A percentile compares a stretch with the other conserved stretches of the same genome.
These are phyloP conservation scores for Dactylellina sp. DNA, from an alignment of 2,329 filamentous ascomycete genomes.

Conservation along the genomic window DNA sequence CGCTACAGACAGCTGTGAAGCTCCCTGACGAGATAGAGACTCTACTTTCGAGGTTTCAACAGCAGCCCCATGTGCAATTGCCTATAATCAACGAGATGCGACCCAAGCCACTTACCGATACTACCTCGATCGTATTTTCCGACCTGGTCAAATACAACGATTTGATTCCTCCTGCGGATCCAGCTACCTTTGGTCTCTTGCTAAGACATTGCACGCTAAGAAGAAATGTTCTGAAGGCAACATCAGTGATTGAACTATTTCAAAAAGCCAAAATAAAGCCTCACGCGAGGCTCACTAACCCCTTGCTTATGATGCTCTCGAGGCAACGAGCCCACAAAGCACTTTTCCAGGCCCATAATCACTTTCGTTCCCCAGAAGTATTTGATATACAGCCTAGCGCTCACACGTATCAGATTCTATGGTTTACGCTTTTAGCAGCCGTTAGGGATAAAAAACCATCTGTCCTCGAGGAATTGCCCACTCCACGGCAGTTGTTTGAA, in stretches of 20 bases:
- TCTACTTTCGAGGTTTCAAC: constrained; percentile 41
- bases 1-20: not conserved
- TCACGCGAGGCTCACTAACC: constrained; percentile 30
- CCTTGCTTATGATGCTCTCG: constrained; percentile 38
- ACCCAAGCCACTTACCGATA: constrained; percentile 32
- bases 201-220: constrained; percentile 28
- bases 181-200: constrained; percentile 48
- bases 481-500: constrained; percentile 29
- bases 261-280: constrained; percentile 38
- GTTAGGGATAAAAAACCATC: constrained; percentile 4
- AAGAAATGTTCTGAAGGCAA: constrained; percentile 38
- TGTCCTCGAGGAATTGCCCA: not conserved
- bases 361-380: constrained; percentile 23
- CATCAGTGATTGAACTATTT: constrained; percentile 36
- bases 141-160: constrained; percentile 36
- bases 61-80: constrained; percentile 20
- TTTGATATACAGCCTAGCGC: constrained; percentile 31
- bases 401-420: constrained; percentile 27
- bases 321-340: constrained; percentile 8
- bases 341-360: constrained; percentile 19
- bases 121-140: constrained; percentile 22
- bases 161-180: constrained; percentile 41
- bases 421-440: constrained; percentile 5
- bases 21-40: constrained; percentile 40
- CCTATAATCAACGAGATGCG: constrained; percentile 48